These are phyloP conservation scores for Chiua sp. DNA, from an alignment of 1,284 basidiomycete genomes.

Conservation along the genomic window DNA sequence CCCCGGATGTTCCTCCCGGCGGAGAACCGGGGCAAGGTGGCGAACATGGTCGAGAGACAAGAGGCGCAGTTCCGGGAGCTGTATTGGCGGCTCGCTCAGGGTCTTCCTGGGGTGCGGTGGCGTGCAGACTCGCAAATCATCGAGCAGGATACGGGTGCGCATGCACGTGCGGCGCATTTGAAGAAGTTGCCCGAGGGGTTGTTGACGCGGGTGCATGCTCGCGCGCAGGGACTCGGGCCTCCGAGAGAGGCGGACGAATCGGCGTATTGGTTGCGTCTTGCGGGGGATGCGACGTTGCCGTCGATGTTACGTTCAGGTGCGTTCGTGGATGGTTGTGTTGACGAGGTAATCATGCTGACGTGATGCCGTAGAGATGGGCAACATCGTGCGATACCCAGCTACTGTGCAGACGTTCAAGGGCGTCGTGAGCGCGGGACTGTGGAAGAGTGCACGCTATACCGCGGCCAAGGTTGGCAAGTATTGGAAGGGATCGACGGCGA, in stretches of 20 bases:
- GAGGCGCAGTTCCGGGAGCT: constrained; percentile 85
- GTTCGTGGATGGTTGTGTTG: constrained; percentile 19
- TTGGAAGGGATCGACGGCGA: constrained; percentile 56
- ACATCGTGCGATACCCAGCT: constrained; percentile 84
- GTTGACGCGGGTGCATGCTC: constrained; percentile 55
- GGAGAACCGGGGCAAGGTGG: constrained; percentile 95
- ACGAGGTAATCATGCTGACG: not conserved
- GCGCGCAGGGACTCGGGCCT: constrained; percentile 27
- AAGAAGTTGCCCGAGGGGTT: constrained; percentile 78
- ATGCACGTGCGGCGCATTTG: constrained; percentile 74
- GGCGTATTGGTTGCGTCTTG: constrained; percentile 78
- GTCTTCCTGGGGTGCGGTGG: constrained; percentile 80
- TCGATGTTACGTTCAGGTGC: constrained; percentile 64
- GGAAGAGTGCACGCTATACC: constrained; percentile 81
- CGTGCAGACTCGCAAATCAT: constrained; percentile 51
- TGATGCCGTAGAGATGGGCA: constrained; percentile 62
- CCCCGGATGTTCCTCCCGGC: constrained; percentile 93
- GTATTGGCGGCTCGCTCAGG: constrained; percentile 82
- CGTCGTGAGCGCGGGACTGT: constrained; percentile 80
- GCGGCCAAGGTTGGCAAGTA: constrained; percentile 84
- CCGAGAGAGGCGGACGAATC: constrained; percentile 63
- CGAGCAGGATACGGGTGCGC: constrained; percentile 72
- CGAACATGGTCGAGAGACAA: constrained; percentile 90
- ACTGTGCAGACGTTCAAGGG: constrained; percentile 89
- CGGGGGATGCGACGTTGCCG: constrained; percentile 64